These are phyloP conservation scores for Pleodorina starrii DNA, from an alignment of 139 green algal genomes.

Conservation along the genomic window DNA sequence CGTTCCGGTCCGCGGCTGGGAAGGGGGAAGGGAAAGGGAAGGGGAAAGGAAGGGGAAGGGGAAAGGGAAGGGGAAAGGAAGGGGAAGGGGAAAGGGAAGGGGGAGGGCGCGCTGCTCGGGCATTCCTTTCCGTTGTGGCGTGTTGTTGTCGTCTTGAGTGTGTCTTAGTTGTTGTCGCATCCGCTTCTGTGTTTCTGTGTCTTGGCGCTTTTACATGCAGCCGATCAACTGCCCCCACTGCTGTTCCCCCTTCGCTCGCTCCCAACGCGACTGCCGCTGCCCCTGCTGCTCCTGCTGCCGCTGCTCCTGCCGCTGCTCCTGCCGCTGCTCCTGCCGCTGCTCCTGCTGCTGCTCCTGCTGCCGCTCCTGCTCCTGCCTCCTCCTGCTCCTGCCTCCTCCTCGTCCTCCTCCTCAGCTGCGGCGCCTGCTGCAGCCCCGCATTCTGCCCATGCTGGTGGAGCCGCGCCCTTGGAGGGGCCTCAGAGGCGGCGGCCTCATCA, in stretches of 20 bases:
- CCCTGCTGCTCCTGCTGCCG: background rate
- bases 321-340: conserved; percentile 37
- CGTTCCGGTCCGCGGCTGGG: too few relatives aligned
- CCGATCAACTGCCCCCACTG: too few relatives aligned
- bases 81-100: background rate
- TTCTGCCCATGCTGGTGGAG: conserved; percentile 83
- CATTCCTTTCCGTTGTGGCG: too few relatives aligned
- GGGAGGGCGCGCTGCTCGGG: too few relatives aligned
- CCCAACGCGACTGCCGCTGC: background rate
- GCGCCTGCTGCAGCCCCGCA: background rate
- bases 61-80: background rate
- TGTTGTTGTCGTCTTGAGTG: too few relatives aligned
- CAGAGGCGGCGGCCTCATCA: conserved; percentile 79
- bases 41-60: background rate
- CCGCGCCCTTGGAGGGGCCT: conserved; percentile 78
- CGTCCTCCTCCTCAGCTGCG: background rate
- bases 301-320: conserved; percentile 6
- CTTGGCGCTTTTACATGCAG: too few relatives aligned
- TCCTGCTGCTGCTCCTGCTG: conserved; percentile 77
- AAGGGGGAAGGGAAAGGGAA: background rate
- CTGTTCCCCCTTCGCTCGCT: background rate
- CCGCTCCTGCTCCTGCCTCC: background rate
- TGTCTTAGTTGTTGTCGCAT: too few relatives aligned
- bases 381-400: background rate
- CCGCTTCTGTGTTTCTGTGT: too few relatives aligned